Conservation (phyloP, 2,329 filamentous ascomycete species). For the Penicillium sp. region DNA sequence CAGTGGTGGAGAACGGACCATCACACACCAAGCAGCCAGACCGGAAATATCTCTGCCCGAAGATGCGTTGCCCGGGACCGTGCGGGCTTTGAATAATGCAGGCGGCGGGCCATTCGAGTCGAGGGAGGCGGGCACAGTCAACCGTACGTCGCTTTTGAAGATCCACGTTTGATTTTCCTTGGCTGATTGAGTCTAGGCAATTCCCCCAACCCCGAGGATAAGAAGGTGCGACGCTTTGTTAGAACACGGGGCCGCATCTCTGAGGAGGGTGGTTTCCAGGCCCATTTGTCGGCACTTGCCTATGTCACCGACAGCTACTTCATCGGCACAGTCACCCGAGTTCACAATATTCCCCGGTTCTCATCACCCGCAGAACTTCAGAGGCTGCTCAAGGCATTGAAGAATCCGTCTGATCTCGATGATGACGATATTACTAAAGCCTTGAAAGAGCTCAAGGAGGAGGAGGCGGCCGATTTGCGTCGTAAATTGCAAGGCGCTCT, state of each 20-base stretch:
- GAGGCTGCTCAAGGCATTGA: constrained; percentile 43
- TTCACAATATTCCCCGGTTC: constrained; percentile 80
- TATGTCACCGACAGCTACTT: constrained; percentile 95
- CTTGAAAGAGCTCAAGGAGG: constrained; percentile 47
- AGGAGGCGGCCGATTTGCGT: constrained; percentile 47
- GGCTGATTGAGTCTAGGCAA: constrained; percentile 35
- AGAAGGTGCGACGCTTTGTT: constrained; percentile 64
- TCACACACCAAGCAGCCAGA: constrained; percentile 68
- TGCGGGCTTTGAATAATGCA: constrained; percentile 34
- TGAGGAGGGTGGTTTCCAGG: constrained; percentile 71
- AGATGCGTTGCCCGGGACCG: constrained; percentile 33
- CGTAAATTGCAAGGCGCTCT: constrained; percentile 41
- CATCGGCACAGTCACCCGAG: constrained; percentile 81
- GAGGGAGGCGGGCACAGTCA: constrained; percentile 59
- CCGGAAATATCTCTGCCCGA: constrained; percentile 56
- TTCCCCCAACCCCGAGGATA: constrained; percentile 62
- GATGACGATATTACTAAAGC: constrained; percentile 45
- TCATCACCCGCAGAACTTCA: constrained; percentile 55
- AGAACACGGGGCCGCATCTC: constrained; percentile 68
- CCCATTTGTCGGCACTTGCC: constrained; percentile 83
- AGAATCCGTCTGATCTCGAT: constrained; percentile 50
- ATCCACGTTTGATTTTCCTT: not conserved
- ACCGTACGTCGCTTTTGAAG: constrained; percentile 45
- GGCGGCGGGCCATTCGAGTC: constrained; percentile 60
- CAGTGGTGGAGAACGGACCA: constrained; percentile 54